phyloP scores from a whole-genome alignment of 1,284 basidiomycete genomes.

The Heterobasidion parviporum region DNA sequence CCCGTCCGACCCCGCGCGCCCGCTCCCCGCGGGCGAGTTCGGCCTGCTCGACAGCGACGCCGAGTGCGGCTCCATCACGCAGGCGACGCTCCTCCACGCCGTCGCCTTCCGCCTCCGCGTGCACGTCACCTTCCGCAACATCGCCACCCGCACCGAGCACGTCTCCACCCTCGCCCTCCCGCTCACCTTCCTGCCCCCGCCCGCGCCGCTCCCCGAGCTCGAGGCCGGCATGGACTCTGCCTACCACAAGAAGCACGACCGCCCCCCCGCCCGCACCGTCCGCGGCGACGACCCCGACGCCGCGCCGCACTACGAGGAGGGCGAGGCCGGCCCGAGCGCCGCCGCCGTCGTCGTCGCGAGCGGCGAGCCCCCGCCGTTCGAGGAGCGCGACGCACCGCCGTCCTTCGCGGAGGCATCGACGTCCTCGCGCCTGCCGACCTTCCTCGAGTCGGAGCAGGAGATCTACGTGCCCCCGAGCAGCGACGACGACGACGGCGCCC shows the following conservation, averaged over 20 bases:
- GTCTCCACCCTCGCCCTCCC: slow-evolving; percentile 56
- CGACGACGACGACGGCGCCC: slow-evolving; percentile 13
- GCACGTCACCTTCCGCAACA: slow-evolving; percentile 64
- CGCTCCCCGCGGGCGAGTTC: slow-evolving; percentile 18
- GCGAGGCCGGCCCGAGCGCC: slow-evolving; percentile 67
- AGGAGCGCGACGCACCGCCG: slow-evolving; percentile 72
- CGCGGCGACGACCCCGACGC: slow-evolving; percentile 58
- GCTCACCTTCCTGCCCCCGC: slow-evolving; percentile 58
- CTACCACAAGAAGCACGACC: slow-evolving; percentile 79
- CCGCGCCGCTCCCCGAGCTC: slow-evolving; percentile 67
- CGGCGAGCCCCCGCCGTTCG: slow-evolving; percentile 72
- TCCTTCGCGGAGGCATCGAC: slow-evolving; percentile 62
- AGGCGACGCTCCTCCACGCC: slow-evolving; percentile 63
- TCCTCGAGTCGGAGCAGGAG: slow-evolving; percentile 68
- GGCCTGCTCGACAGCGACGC: slow-evolving; percentile 27
- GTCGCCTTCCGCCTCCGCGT: slow-evolving; percentile 61
- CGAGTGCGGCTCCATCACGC: slow-evolving; percentile 67
- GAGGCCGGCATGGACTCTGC: slow-evolving; percentile 60
- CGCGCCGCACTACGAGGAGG: slow-evolving; percentile 55
- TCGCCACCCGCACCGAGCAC: slow-evolving; percentile 53
- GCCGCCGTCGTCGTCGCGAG: slow-evolving; percentile 35
- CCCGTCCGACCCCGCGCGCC: slow-evolving; percentile 37
- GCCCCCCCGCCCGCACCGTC: slow-evolving; percentile 61
- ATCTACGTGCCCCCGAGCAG: slow-evolving; percentile 51
- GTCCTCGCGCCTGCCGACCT: slow-evolving; percentile 56